Conservation (phyloP, 352 stramenopile species). For the Phytophthora crassamura region DNA sequence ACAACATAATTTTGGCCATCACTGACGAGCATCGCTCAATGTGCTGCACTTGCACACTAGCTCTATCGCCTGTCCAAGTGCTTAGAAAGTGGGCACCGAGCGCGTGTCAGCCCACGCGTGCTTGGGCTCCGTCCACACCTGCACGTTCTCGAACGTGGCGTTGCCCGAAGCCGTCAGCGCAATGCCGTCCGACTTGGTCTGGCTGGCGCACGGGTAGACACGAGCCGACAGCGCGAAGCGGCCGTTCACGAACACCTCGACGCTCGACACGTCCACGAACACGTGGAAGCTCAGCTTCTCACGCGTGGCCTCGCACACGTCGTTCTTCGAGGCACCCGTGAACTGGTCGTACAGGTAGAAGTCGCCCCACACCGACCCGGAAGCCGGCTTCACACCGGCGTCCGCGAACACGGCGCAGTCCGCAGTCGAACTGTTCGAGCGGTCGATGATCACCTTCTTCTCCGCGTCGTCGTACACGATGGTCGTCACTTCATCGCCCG, state of each 20-base stretch:
- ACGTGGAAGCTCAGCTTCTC: slow-evolving; percentile 63
- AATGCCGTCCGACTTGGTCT: slow-evolving; percentile 50
- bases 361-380: slow-evolving; percentile 47
- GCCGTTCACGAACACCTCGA: no score
- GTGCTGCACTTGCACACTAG: no score
- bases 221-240: slow-evolving; percentile 65
- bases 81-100: no score
- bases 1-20: no score
- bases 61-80: no score
- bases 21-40: no score
- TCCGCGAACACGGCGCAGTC: slow-evolving; percentile 59
- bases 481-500: no score
- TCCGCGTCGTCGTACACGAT: no score
- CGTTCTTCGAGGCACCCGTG: slow-evolving; percentile 19
- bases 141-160: slow-evolving; percentile 60
- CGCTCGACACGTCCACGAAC: no score
- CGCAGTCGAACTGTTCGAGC: slow-evolving; percentile 51
- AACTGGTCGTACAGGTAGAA: slow-evolving; percentile 62
- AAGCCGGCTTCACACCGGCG: slow-evolving; percentile 36
- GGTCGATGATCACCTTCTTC: slow-evolving; percentile 71
- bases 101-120: no score
- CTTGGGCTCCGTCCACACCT: slow-evolving; percentile 65
- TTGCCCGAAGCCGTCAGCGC: slow-evolving; percentile 49
- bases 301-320: slow-evolving; percentile 40
- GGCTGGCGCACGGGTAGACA: slow-evolving; percentile 60